These are phyloP conservation scores for Oleoguttula mirabilis DNA, from an alignment of 495 filamentous ascomycete genomes.

Conservation along the genomic window DNA sequence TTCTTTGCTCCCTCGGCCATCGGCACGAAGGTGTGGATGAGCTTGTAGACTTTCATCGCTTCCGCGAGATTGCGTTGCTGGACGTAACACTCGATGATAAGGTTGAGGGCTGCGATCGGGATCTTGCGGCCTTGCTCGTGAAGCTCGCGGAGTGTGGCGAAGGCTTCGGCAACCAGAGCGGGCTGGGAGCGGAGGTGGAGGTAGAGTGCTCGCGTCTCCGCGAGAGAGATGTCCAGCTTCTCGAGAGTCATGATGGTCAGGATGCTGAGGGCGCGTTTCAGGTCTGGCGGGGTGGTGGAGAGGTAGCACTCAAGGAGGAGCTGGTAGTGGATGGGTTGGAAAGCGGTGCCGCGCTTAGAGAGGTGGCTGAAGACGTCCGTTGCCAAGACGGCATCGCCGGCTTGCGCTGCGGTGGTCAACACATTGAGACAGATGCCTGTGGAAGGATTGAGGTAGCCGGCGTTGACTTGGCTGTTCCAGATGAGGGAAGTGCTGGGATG, in stretches of 20 bases:
- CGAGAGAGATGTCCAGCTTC: slow-evolving; percentile 38
- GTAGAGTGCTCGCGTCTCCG: slow-evolving; percentile 48
- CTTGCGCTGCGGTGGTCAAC: slow-evolving; percentile 54
- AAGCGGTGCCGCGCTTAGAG: slow-evolving; percentile 34
- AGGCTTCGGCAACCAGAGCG: slow-evolving; percentile 33
- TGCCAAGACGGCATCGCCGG: slow-evolving; percentile 56
- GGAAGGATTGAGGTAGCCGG: slow-evolving; percentile 51
- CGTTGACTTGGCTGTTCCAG: slow-evolving; percentile 48
- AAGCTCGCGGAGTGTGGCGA: slow-evolving; percentile 44
- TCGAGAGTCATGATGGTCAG: slow-evolving; percentile 57
- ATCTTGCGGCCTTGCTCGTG: slow-evolving; percentile 34
- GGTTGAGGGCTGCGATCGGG: slow-evolving; percentile 48
- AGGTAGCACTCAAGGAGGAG: slow-evolving; percentile 56
- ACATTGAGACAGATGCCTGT: slow-evolving; percentile 51
- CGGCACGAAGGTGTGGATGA: slow-evolving; percentile 47
- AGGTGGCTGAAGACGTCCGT: slow-evolving; percentile 48
- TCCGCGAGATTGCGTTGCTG: slow-evolving; percentile 34
- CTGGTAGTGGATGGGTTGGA: slow-evolving; percentile 62
- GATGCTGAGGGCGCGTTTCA: slow-evolving; percentile 33
- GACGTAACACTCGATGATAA: slow-evolving; percentile 46
- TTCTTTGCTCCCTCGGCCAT: slow-evolving; percentile 21
- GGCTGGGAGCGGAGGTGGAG: slow-evolving; percentile 28
- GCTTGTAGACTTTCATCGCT: slow-evolving; percentile 59
- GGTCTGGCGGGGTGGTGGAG: slow-evolving; percentile 31
- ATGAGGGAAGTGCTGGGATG: slow-evolving; percentile 39